Base-by-base conservation (phyloP, 257 asterid genomes). In the Linderniella brevidens region DNA sequence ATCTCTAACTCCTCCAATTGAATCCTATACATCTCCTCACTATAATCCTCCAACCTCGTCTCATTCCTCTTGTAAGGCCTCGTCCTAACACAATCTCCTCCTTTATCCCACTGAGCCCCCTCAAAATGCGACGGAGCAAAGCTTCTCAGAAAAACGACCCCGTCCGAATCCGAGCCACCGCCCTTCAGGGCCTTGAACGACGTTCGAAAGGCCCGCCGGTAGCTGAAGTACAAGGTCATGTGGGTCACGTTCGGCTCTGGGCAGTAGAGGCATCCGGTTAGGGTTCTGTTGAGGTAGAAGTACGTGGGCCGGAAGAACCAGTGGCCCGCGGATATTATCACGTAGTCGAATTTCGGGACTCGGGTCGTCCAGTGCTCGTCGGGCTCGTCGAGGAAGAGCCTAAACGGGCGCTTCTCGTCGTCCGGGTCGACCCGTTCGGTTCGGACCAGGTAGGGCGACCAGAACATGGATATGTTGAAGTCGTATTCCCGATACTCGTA, bases 41-140 rank as follows among this genome's bases (percentile, higher is more conserved):
- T 61, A 32, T 70, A 73, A 51, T 64, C 87, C 38, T 67, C 86
- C 67, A 79, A n/a, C 11, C 2, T 68, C 8, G 50, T 59, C 59
- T 80, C 82, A 4, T 55, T 63, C 16, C 76, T 63, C 58, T 13
- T 38, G 41, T 56, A 80, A 6, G 95, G 98, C 37, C 56, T 3
- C 40, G 76, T 84, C 62, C 93, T 61, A 0, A 8, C 59, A 20
- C 97, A 87, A 35, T 83, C 78, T 14, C 97, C 97, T 4, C 97
- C 95, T 9, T 64, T 63, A 40, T 84, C 92, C 95, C 95, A 84
- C 19, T 59, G 59, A 18, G 70, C 98, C 9, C 86, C 86, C 67
- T 88, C 98, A 37, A 84, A 88, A 25, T 88, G 98, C 19, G 95
- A 88, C 8, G 98, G 92, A 20, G 93, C 90, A 46, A 67, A 84